Base-by-base conservation (phyloP, 345 rosid genomes). In the Noccaea caerulescens region DNA sequence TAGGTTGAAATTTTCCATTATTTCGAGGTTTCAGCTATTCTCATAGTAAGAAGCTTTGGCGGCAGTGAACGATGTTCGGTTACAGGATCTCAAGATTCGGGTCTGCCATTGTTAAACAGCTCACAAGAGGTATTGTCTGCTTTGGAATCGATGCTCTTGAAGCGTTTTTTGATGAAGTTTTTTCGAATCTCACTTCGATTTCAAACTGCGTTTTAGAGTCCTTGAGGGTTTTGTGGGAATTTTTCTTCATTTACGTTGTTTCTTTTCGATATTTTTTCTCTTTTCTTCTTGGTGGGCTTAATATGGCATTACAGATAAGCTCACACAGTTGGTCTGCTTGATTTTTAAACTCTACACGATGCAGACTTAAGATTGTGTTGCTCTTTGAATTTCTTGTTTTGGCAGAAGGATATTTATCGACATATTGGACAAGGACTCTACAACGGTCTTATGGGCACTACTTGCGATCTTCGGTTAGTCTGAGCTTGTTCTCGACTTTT, bases 401-500 rank as follows among this genome's bases (percentile, higher is more conserved):
- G 53, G 75, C 80, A 86, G 91, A 79, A 8, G 54, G 69, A 66
- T 69, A 63, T 76, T 1, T 80, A 6, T 66, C 80, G 58, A 5
- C 72, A 47, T 50, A 20, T 41, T 69, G 71, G 49, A 59, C 46
- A 53, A 50, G 60, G 58, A 60, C 37, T 27, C 13, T 58, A 62
- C 73, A 13, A 55, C 56, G 79, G 65, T 65, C 68, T 23, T 72
- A 50, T 38, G n/a, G 66, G 54, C 82, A 63, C 10, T 72, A 25
- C 41, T 69, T 77, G 86, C 71, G 10, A 59, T 66, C 83, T 43
- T 63, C 58, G 85, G 93, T 88, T 41, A 66, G 86, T 88, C 25
- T 62, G 16, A 68, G 57, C 55, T 69, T 50, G 25, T 57, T 75
- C 50, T 25, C 2, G n/a, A 13, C 2, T 37, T 10, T 60, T n/a